Evolutionary conservation across 257 asterid species (phyloP).

Genomic region (Solanum ossicruentum): DNA sequence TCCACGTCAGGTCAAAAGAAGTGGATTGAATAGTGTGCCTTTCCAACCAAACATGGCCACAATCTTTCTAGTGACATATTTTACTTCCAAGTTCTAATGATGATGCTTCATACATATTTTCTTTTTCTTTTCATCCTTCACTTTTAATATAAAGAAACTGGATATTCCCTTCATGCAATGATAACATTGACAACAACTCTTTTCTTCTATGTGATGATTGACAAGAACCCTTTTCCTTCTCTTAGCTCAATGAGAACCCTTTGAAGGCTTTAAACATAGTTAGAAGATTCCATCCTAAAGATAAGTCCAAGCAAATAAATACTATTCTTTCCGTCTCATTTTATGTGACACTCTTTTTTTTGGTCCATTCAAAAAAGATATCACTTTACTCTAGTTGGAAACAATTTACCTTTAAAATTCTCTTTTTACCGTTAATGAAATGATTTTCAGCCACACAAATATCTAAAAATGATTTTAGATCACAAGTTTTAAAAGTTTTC

Average conservation of each 20-base stretch:
- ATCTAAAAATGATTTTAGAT: too few relatives aligned
- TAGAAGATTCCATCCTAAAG: conserved; percentile 52
- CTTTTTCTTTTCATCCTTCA: background rate
- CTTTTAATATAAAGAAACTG: conserved; percentile 1
- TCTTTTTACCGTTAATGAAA: too few relatives aligned
- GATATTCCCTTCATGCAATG: conserved; percentile 6
- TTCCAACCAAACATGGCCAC: conserved; percentile 16
- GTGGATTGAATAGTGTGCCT: background rate
- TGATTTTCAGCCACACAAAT: too few relatives aligned
- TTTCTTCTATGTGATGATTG: conserved; percentile 2
- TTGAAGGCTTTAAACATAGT: background rate
- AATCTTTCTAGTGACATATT: conserved; percentile 12
- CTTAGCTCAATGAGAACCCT: conserved; percentile 24
- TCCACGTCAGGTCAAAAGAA: conserved; percentile 19
- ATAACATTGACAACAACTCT: conserved; percentile 11
- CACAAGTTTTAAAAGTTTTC: too few relatives aligned
- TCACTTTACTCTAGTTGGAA: too few relatives aligned
- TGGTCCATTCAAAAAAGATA: too few relatives aligned
- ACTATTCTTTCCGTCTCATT: background rate
- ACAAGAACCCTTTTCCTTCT: background rate
- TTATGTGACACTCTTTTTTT: too few relatives aligned
- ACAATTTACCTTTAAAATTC: too few relatives aligned
- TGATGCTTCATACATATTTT: conserved; percentile 16
- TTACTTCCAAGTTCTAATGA: conserved; percentile 29
- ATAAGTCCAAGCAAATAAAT: conserved; percentile 37